These are phyloP conservation scores for Paramarasmius palmivorus DNA, from an alignment of 1,284 basidiomycete species.

Conservation along the genomic window DNA sequence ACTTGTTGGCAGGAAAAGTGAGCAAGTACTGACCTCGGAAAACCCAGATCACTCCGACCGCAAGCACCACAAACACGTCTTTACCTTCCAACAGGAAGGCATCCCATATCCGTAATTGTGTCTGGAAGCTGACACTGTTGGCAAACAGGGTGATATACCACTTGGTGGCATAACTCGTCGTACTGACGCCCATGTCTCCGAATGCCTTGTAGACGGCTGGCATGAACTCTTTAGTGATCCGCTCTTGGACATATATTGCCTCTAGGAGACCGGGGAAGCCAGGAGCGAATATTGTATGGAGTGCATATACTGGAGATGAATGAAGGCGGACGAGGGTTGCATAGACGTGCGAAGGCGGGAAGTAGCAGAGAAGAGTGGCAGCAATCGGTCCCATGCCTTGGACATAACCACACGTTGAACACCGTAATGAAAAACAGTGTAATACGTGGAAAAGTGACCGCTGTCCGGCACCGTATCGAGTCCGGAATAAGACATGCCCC, in stretches of 20 bases:
- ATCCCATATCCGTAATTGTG: conserved; percentile 94
- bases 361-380: conserved; percentile 92
- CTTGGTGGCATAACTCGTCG: conserved; percentile 95
- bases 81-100: conserved; percentile 88
- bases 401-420: conserved; percentile 91
- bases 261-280: conserved; percentile 97
- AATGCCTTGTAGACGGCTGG: conserved; percentile 87
- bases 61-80: conserved; percentile 85
- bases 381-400: conserved; percentile 99
- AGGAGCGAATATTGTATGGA: conserved; percentile 90
- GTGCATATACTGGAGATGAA: conserved; percentile 67
- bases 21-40: conserved; percentile 63
- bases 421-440: conserved; percentile 87
- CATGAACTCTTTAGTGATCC: conserved; percentile 81
- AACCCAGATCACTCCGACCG: conserved; percentile 88
- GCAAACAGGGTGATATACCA: conserved; percentile 99
- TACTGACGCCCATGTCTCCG: conserved; percentile 85
- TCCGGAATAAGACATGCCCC: conserved; percentile 93
- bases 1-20: conserved; percentile 7
- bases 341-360: conserved; percentile 87
- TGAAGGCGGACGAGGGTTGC: conserved; percentile 83
- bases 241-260: conserved; percentile 92
- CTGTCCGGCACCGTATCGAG: conserved; percentile 94
- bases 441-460: conserved; percentile 93
- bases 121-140: conserved; percentile 95